Evolutionary conservation across 1,284 basidiomycete species (phyloP), one percentile per base, ranked within the genome.

Genomic region (Ganoderma resinaceum): DNA sequence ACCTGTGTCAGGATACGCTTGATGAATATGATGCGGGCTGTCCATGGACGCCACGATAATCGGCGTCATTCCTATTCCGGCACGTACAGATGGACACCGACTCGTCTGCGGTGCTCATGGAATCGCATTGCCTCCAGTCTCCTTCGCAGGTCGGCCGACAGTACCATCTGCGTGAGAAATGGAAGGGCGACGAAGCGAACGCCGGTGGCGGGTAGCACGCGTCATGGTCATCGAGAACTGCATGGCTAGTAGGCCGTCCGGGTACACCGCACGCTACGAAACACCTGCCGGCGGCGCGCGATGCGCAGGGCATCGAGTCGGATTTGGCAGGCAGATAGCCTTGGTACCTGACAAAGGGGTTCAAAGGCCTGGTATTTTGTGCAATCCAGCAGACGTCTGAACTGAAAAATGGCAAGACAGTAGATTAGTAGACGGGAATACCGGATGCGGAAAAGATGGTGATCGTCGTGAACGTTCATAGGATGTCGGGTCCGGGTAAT

Each of bases 361-460:
- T 12, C 55, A 29, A 29, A 58, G 33, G 55, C 33, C 33, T 16
- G 31, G n/a, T n/a, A 58, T 14, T 11, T 58, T 37, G 55, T 29
- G 20, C 20, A 37, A 11, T 58, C 18, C 33, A 35, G 20, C 55
- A n/a, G 55, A 58, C 3, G 55, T 29, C 37, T n/a, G 58, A 60
- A 60, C 37, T 16, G 14, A 40, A 23, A n/a, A 9, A n/a, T 37
- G 18, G 20, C 33, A 58, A 9, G 55, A 37, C 58, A 60, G 58
- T 16, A 14, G 73, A 72, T 61, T 74, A 74, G 62, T 67, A 42
- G 40, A 42, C 43, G 60, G 29, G 7, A 61, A 26, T 37, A 49
- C 38, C 42, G 61, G 61, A 49, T 46, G 35, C 8, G 14, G 31
- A 8, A 6, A 46, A 49, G 43, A 62, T 31, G 58, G 14, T 35